Base-by-base conservation (phyloP, 805 yeast genomes). In the Yamadazyma scolyti region DNA sequence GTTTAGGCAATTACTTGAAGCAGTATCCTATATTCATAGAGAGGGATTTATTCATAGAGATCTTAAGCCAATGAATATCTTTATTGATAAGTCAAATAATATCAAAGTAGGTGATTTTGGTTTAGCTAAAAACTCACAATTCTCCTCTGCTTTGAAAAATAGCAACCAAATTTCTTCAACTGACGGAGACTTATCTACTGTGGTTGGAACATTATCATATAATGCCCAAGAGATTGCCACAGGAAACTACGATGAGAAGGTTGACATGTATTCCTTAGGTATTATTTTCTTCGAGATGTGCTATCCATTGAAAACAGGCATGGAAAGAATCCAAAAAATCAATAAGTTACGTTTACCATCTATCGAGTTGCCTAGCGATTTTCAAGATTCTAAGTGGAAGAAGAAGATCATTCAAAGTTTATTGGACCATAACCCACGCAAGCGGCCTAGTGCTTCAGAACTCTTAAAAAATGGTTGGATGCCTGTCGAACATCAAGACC, bases 61-160 rank as follows among this genome's bases (percentile, higher is more conserved):
- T 53, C 68, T 93, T 46, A 93, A 93, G 54, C 97, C 98, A 1
- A 84, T 85, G 73, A 93, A 93, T 53, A 86, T 93, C 52, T 93
- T 93, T 64, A 88, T 93, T 46, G 98, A 93, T 56, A 83, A 82
- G 42, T 75, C 84, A 1, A 79, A 83, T 44, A 88, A 90, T 49
- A 79, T 93, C 36, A 93, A 93, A 53, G 82, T 93, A 24, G 98
- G 98, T 48, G 99, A 93, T 53, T 93, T 93, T 58, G 99, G 99
- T 0, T 71, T 93, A 36, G 99, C 99, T 0, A 88, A 89, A 43
- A 89, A 81, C 50, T 88, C 85, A 1, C 93, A 84, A 19, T 61
- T 62, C 29, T 49, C 62, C 2, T 46, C 61, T 3, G 59, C 57
- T 7, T 46, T 64, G 13, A 58, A 53, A 56, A 52, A 46, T 17